Percentiles rank a stretch among this genome's conserved stretches.
These are phyloP conservation scores for Annulohypoxylon truncatum DNA, from an alignment of 2,329 filamentous ascomycete species.

Conservation along the genomic window DNA sequence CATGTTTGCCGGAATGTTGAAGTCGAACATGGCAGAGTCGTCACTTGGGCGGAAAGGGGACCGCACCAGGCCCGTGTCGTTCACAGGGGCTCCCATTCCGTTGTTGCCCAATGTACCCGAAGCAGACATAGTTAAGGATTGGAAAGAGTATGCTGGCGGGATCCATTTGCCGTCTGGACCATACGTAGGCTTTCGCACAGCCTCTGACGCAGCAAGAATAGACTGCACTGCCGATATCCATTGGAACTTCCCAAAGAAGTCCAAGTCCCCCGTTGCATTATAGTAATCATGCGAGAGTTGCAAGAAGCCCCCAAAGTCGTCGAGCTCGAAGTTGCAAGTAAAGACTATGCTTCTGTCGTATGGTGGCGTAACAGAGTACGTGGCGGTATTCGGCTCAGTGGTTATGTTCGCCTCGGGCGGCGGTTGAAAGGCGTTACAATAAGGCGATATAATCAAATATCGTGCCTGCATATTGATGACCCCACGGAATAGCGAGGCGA, in stretches of 20 bases:
- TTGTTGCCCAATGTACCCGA: slow-evolving; percentile 84
- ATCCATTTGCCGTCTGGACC: slow-evolving; percentile 47
- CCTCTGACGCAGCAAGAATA: slow-evolving; percentile 74
- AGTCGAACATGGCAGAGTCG: slow-evolving; percentile 86
- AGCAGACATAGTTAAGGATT: slow-evolving; percentile 75
- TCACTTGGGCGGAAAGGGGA: slow-evolving; percentile 93
- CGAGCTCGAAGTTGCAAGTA: slow-evolving; percentile 96
- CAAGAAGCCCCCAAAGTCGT: slow-evolving; percentile 89
- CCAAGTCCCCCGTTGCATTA: slow-evolving; percentile 75
- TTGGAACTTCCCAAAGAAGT: slow-evolving; percentile 76
- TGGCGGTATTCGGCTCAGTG: slow-evolving; percentile 67
- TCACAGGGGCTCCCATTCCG: slow-evolving; percentile 84
- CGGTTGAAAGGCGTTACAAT: slow-evolving; percentile 93
- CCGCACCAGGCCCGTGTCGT: slow-evolving; percentile 82
- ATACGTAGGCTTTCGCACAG: slow-evolving; percentile 76
- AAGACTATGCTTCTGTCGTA: slow-evolving; percentile 81
- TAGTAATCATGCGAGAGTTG: slow-evolving; percentile 85
- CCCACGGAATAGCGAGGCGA: slow-evolving; percentile 75
- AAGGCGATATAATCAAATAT: slow-evolving; percentile 76
- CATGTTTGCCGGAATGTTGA: slow-evolving; percentile 91
- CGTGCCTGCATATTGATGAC: slow-evolving; percentile 78
- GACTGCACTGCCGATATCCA: slow-evolving; percentile 80
- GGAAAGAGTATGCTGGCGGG: slow-evolving; percentile 74
- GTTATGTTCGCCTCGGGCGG: slow-evolving; percentile 77
- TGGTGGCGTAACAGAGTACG: slow-evolving; percentile 68